Percentiles rank a stretch among this genome's conserved stretches.
These are phyloP conservation scores for Urtica urens DNA, from an alignment of 306 rosid species.

Conservation along the genomic window DNA sequence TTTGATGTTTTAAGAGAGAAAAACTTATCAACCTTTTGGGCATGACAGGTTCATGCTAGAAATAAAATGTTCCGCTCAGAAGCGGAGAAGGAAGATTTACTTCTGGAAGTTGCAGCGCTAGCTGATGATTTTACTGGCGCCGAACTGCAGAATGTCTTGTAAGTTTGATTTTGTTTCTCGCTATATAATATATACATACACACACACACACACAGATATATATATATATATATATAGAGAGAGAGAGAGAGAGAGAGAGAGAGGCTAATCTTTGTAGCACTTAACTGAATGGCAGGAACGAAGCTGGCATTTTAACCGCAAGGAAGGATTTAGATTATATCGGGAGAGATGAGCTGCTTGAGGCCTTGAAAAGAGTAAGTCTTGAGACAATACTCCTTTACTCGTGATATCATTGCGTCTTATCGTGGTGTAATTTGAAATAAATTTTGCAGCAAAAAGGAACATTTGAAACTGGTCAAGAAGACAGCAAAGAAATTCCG, in stretches of 20 bases:
- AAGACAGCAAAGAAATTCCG: constrained; percentile 83
- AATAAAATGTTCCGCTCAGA: constrained; percentile 76
- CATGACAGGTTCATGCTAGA: constrained; percentile 86
- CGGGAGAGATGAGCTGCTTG: constrained; percentile 79
- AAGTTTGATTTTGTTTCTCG: constrained; percentile 17
- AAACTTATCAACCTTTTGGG: constrained; percentile 6
- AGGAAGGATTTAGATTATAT: constrained; percentile 89
- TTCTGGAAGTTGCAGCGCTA: constrained; percentile 71
- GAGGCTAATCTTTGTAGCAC: constrained; percentile 19
- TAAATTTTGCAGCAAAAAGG: constrained; percentile 81
- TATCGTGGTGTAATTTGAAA: constrained; percentile 6
- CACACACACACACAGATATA: too few relatives aligned
- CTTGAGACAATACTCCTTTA: constrained; percentile 1
- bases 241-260: too few relatives aligned
- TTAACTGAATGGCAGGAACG: constrained; percentile 57
- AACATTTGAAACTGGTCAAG: constrained; percentile 98
- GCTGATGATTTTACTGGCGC: constrained; percentile 98
- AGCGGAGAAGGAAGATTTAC: constrained; percentile 63
- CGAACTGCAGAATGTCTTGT: constrained; percentile 95
- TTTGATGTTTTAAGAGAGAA: background rate
- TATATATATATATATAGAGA: too few relatives aligned
- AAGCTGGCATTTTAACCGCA: constrained; percentile 99
- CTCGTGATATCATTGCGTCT: constrained; percentile 11
- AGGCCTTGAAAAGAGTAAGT: constrained; percentile 94
- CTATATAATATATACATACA: too few relatives aligned